These are phyloP conservation scores for Centaurea solstitialis DNA, from an alignment of 129 eudicot genomes.

Conservation along the genomic window DNA sequence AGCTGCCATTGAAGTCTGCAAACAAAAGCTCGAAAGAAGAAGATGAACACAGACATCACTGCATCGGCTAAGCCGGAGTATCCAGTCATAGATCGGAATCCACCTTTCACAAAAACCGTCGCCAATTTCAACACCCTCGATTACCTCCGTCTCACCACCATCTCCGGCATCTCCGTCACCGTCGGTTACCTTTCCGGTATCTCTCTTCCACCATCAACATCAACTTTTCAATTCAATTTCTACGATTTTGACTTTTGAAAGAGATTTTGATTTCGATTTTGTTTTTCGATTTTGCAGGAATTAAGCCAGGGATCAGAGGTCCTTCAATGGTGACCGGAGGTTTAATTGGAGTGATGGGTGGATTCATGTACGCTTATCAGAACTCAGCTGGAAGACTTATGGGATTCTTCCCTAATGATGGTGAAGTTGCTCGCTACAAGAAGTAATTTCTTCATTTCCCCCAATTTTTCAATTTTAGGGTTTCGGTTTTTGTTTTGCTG, in stretches of 20 bases:
- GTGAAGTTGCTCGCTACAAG: constrained; percentile 88
- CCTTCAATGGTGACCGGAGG: constrained; percentile 99
- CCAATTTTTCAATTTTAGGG: constrained; percentile 32
- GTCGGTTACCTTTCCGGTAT: constrained; percentile 99
- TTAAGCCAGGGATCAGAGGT: constrained; percentile 84
- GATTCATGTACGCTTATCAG: constrained; percentile 96
- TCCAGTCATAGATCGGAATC: constrained; percentile 92
- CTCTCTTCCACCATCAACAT: neutral
- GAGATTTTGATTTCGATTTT: neutral
- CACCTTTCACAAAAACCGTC: constrained; percentile 86
- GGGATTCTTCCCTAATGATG: constrained; percentile 96
- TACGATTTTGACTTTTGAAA: neutral
- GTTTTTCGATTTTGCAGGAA: constrained; percentile 43
- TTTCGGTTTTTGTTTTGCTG: constrained; percentile 26
- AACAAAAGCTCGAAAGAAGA: neutral
- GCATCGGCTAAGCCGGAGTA: constrained; percentile 92
- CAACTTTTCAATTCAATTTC: neutral
- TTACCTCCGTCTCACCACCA: constrained; percentile 87
- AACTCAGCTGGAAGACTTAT: constrained; percentile 91
- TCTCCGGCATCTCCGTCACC: constrained; percentile 96
- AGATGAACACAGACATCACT: constrained; percentile 87
- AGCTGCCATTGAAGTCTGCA: neutral
- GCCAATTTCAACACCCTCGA: constrained; percentile 90
- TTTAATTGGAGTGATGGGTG: constrained; percentile 89
- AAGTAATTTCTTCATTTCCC: constrained; percentile 32